A percentile compares a stretch with the other conserved stretches of the same genome.
phyloP scores from a whole-genome alignment of 2,329 filamentous ascomycete genomes.

The Verticillium longisporum region DNA sequence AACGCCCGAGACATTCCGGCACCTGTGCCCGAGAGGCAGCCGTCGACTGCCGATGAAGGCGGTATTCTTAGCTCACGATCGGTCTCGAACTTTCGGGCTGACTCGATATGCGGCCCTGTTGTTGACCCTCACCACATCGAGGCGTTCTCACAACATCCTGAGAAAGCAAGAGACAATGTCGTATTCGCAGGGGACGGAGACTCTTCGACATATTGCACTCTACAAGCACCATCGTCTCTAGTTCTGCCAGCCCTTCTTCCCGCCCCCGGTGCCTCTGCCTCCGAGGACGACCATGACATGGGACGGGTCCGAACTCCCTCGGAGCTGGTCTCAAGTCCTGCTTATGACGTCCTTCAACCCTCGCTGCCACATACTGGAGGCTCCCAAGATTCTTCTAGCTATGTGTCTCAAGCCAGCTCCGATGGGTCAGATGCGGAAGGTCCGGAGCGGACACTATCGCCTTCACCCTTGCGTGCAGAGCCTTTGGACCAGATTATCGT shows the following conservation, averaged over 20 bases:
- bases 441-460: background rate
- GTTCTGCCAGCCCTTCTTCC: background rate
- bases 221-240: background rate
- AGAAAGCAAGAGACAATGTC: background rate
- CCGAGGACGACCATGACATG: background rate
- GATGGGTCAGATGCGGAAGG: background rate
- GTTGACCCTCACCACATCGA: background rate
- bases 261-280: background rate
- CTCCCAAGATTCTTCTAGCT: background rate
- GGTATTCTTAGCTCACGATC: background rate
- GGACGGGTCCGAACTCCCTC: background rate
- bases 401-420: background rate
- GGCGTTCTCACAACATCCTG: background rate
- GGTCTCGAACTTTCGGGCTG: background rate
- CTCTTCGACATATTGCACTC: background rate
- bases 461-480: background rate
- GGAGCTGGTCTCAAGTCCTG: background rate
- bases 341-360: background rate
- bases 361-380: background rate
- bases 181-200: background rate
- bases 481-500: background rate
- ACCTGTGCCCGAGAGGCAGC: background rate
- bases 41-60: background rate
- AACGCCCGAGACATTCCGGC: background rate
- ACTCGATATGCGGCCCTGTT: background rate